A percentile compares a stretch with the other conserved stretches of the same genome.
phyloP scores from a whole-genome alignment of 495 filamentous ascomycete species.

The Annulohypoxylon nitens region DNA sequence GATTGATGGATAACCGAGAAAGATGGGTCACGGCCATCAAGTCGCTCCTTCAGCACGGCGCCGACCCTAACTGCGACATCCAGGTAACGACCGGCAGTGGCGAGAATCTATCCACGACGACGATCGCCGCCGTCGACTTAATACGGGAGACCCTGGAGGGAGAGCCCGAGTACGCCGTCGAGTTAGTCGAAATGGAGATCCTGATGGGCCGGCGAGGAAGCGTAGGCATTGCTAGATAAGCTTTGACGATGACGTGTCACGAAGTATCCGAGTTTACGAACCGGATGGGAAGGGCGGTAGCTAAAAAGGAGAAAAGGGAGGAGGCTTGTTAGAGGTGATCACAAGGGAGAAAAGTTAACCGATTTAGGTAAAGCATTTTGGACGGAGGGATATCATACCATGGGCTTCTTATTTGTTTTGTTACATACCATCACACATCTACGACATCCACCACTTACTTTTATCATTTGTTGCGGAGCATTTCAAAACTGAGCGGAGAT shows the following conservation, averaged over 20 bases:
- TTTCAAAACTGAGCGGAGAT: neutral
- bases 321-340: neutral
- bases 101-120: conserved; percentile 46
- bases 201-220: conserved; percentile 48
- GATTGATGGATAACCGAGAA: conserved; percentile 50
- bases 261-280: conserved; percentile 18
- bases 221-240: conserved; percentile 44
- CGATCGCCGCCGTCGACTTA: conserved; percentile 46
- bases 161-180: conserved; percentile 51
- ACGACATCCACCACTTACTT: neutral
- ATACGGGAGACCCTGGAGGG: conserved; percentile 51
- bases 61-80: conserved; percentile 48
- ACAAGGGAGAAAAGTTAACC: neutral
- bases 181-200: conserved; percentile 49
- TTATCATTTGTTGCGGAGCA: conserved; percentile 12
- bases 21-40: conserved; percentile 52
- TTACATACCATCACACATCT: neutral
- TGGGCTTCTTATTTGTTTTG: neutral
- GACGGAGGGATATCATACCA: neutral
- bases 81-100: conserved; percentile 39
- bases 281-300: conserved; percentile 3
- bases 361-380: neutral
- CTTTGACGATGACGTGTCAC: conserved; percentile 24
- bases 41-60: conserved; percentile 47
- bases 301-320: neutral